A percentile compares a stretch with the other conserved stretches of the same genome.
phyloP scores from a whole-genome alignment of 176 grass and related monocot species.

The Rhynchospora pubera region DNA sequence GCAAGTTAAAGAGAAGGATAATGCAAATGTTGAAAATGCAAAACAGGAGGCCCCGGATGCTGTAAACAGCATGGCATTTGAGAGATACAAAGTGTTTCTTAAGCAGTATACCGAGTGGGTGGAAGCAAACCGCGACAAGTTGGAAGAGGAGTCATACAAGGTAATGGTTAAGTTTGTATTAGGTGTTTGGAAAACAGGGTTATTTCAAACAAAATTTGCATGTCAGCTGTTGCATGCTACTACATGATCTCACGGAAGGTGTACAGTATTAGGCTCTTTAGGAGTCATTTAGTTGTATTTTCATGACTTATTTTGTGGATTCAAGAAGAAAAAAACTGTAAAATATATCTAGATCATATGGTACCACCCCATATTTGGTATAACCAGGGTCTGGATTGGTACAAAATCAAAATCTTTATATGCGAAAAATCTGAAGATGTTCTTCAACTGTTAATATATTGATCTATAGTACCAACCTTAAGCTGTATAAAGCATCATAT shows the following conservation, averaged over 20 bases:
- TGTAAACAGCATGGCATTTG: conserved; percentile 35
- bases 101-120: conserved; percentile 98
- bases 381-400: no score
- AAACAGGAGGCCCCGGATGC: neutral
- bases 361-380: neutral
- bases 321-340: neutral
- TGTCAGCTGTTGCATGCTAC: neutral
- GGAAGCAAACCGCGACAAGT: conserved; percentile 54
- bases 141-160: conserved; percentile 87
- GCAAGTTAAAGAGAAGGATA: neutral
- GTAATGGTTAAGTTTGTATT: conserved; percentile 28
- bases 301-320: neutral
- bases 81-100: conserved; percentile 78
- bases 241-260: neutral
- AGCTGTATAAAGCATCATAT: neutral
- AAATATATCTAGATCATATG: neutral
- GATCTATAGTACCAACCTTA: neutral
- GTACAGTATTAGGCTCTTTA: neutral
- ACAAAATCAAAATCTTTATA: neutral
- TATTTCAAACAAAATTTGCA: neutral
- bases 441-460: neutral
- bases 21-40: neutral
- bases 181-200: neutral
- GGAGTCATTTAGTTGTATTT: neutral
- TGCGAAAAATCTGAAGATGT: neutral